These are phyloP conservation scores for Aspergillus oerlinghausenensis DNA, from an alignment of 2,329 filamentous ascomycete species.

Conservation along the genomic window DNA sequence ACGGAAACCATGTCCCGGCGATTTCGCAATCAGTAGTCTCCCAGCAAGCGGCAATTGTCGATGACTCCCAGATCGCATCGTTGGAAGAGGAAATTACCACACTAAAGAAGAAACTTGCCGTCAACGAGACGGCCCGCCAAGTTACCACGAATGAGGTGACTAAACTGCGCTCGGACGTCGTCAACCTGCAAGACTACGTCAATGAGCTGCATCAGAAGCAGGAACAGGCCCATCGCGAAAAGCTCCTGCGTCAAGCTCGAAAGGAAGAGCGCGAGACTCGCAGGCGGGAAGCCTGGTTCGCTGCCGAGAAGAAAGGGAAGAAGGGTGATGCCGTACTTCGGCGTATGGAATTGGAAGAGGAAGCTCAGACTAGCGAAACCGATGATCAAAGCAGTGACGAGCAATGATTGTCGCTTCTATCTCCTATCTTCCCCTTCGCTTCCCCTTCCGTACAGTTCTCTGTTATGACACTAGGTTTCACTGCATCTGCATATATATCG, in stretches of 20 bases:
- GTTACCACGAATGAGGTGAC: slow-evolving; percentile 32
- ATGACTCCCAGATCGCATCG: slow-evolving; percentile 24
- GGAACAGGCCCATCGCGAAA: slow-evolving; percentile 28
- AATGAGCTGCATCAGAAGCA: slow-evolving; percentile 38
- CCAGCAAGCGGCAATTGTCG: slow-evolving; percentile 17
- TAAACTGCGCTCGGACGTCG: slow-evolving; percentile 33
- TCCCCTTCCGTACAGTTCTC: not conserved
- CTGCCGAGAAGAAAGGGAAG: slow-evolving; percentile 40
- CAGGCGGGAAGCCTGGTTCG: slow-evolving; percentile 41
- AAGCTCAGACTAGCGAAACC: slow-evolving; percentile 28
- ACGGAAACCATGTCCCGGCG: slow-evolving; percentile 13
- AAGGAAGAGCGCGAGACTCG: slow-evolving; percentile 39
- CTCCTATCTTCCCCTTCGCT: not conserved
- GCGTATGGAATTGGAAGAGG: slow-evolving; percentile 36
- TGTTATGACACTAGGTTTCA: not conserved
- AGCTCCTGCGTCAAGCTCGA: slow-evolving; percentile 30
- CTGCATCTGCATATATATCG: not conserved
- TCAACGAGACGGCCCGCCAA: slow-evolving; percentile 34
- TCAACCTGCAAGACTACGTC: slow-evolving; percentile 34
- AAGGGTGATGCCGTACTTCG: slow-evolving; percentile 38
- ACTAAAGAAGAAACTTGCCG: slow-evolving; percentile 35
- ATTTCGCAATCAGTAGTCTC: slow-evolving; percentile 5
- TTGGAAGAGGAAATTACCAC: slow-evolving; percentile 37
- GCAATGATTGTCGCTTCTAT: slow-evolving; percentile 1
- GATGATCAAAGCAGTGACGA: slow-evolving; percentile 35